phyloP scores from a whole-genome alignment of 805 yeast species.

The Tetrapisispora arboricola region DNA sequence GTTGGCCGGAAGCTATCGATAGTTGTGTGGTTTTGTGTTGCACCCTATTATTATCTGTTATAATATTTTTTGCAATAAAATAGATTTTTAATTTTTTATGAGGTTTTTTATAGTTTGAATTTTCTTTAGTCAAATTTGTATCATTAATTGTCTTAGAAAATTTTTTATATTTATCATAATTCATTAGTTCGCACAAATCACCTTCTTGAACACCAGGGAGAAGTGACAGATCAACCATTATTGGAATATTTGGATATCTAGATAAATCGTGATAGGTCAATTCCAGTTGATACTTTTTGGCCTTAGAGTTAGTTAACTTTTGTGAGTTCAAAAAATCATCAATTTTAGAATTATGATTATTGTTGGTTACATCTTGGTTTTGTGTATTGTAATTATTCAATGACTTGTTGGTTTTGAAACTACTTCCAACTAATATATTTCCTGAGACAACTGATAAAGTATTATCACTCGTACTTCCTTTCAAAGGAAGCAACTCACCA shows the following conservation, averaged over 20 bases:
- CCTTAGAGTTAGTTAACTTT: slow-evolving; percentile 4
- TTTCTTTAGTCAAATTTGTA: background rate
- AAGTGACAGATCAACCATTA: slow-evolving; percentile 48
- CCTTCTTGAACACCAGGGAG: slow-evolving; percentile 63
- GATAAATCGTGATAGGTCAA: slow-evolving; percentile 49
- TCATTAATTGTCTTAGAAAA: background rate
- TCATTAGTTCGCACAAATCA: slow-evolving; percentile 59
- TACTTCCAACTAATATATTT: slow-evolving; percentile 18
- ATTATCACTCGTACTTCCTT: slow-evolving; percentile 5
- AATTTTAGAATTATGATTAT: too few species aligned
- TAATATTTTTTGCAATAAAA: slow-evolving; percentile 8
- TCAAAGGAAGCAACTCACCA: background rate
- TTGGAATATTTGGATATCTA: slow-evolving; percentile 45
- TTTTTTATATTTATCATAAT: slow-evolving; percentile 29
- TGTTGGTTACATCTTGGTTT: background rate
- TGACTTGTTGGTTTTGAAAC: background rate
- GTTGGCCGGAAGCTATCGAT: slow-evolving; percentile 49
- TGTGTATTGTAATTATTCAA: background rate
- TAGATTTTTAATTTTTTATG: slow-evolving; percentile 8
- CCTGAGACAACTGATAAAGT: slow-evolving; percentile 20
- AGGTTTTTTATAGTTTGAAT: background rate
- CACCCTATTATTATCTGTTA: background rate
- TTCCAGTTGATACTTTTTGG: slow-evolving; percentile 17
- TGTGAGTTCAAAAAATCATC: background rate
- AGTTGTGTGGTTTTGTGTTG: slow-evolving; percentile 24